Evolutionary conservation across 1,284 basidiomycete species (phyloP), one percentile per base, ranked within the genome.

Genomic region (Sanghuangporus sanghuang): DNA sequence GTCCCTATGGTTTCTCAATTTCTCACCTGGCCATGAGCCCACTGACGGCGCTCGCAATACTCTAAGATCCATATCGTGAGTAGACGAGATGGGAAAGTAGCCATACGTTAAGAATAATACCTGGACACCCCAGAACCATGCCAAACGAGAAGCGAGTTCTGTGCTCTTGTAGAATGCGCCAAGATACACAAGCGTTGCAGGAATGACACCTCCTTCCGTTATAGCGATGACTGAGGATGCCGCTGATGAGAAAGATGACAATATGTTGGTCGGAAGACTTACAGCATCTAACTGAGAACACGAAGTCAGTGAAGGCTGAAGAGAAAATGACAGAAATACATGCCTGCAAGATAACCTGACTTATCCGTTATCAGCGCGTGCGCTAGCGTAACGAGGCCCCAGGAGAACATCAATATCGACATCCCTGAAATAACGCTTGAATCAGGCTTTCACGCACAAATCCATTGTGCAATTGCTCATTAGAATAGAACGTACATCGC

Each of bases 141-240:
- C 76, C 1, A 78, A 68, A 9, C 76, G 72, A 6, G 76, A 76
- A 1, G 76, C 72, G 7, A 77, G 69, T 63, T 78, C 76, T 1
- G 74, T 75, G 42, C 74, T 71, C 50, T 75, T 76, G 64, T 77
- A 78, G 64, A 76, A 78, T 1, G 70, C 70, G n/a, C 76, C 76
- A 4, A 78, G 71, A 66, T 78, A 78, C 12, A 78, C 74, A 6
- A 78, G 66, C 5, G 76, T 76, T 3, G 76, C 73, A 6, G 76
- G 76, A 8, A 76, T 77, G 9, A 77, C 76, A 7, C 75, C 74
- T 59, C 75, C 76, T 71, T 77, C 76, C 2, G 76, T 77, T 38
- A 77, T 69, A 6, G 75, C 76, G 52, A 77, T 77, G 65, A 73
- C 76, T 64, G 40, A 27, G 4, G 23, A 14, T 16, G 27, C 50